Percentiles rank a stretch among this genome's conserved stretches.
phyloP scores from a whole-genome alignment of 805 yeast species.

The Wickerhamiella lipophila region DNA sequence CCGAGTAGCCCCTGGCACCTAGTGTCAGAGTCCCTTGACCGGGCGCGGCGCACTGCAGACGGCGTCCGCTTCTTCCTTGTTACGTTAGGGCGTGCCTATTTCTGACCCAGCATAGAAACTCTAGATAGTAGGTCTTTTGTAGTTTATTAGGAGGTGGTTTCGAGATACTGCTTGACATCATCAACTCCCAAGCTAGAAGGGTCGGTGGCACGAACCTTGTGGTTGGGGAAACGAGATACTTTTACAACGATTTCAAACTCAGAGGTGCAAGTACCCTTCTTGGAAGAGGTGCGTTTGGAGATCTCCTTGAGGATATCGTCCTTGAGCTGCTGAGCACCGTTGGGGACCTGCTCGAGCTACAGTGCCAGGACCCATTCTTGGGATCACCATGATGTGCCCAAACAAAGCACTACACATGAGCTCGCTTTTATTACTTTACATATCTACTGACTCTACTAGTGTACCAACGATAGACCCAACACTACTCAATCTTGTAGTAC shows the following conservation, averaged over 20 bases:
- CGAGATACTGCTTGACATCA: conserved; percentile 64
- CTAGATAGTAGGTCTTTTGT: no score
- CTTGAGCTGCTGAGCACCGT: conserved; percentile 22
- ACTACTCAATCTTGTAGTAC: not conserved
- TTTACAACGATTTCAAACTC: conserved; percentile 8
- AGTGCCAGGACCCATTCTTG: no score
- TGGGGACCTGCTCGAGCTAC: conserved; percentile 23
- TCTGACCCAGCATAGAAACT: conserved; percentile 8
- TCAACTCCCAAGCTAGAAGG: conserved; percentile 70
- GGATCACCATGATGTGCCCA: no score
- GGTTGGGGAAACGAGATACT: conserved; percentile 24
- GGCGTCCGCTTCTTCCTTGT: conserved; percentile 23
- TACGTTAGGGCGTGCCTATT: conserved; percentile 17
- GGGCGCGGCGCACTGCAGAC: conserved; percentile 24
- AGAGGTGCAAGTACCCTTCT: conserved; percentile 6
- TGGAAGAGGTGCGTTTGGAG: conserved; percentile 8
- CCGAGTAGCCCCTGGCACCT: conserved; percentile 22
- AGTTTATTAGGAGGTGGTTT: no score
- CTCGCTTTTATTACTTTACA: no score
- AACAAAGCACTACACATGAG: no score
- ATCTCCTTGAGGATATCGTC: conserved; percentile 18
- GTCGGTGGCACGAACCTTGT: conserved; percentile 48
- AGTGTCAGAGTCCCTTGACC: conserved; percentile 25
- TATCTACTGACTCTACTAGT: no score
- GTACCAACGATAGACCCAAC: no score